Evolutionary conservation across 164 flowering plant species (phyloP).

Genomic region (Paratinospora sagittata): DNA sequence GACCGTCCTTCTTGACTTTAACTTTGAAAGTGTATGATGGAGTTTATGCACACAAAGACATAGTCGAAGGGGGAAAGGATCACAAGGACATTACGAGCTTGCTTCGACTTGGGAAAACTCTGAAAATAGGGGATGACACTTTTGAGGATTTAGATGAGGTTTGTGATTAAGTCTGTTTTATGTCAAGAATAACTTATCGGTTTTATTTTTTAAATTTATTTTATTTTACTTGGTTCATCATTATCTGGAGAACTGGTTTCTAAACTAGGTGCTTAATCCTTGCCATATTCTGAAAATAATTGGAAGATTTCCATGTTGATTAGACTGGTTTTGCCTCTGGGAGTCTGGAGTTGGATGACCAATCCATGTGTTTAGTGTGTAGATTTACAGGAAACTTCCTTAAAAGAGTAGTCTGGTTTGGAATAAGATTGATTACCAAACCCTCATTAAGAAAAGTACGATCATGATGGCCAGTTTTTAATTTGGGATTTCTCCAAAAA

Average conservation of each 20-base stretch:
- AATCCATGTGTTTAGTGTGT: too few relatives aligned
- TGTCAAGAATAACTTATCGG: not conserved
- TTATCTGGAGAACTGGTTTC: not conserved
- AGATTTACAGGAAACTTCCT: too few relatives aligned
- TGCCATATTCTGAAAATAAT: not conserved
- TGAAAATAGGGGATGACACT: constrained; percentile 91
- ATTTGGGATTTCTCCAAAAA: too few relatives aligned
- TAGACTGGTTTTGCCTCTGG: not conserved
- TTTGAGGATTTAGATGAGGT: constrained; percentile 96
- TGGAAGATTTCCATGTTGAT: not conserved
- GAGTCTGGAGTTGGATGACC: too few relatives aligned
- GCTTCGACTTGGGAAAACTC: constrained; percentile 81
- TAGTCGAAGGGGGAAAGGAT: constrained; percentile 87
- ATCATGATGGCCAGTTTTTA: too few relatives aligned
- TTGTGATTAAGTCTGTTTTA: not conserved
- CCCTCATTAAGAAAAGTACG: too few relatives aligned
- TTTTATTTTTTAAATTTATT: not conserved
- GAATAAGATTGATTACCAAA: too few relatives aligned
- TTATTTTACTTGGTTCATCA: not conserved
- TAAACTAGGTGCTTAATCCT: not conserved
- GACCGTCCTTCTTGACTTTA: constrained; percentile 73
- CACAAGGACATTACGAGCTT: constrained; percentile 90
- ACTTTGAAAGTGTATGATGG: constrained; percentile 87
- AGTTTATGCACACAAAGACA: constrained; percentile 91
- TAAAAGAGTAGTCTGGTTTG: too few relatives aligned